Evolutionary conservation across 164 flowering plant genomes (phyloP).

Genomic region (Nelumbo lutea): DNA sequence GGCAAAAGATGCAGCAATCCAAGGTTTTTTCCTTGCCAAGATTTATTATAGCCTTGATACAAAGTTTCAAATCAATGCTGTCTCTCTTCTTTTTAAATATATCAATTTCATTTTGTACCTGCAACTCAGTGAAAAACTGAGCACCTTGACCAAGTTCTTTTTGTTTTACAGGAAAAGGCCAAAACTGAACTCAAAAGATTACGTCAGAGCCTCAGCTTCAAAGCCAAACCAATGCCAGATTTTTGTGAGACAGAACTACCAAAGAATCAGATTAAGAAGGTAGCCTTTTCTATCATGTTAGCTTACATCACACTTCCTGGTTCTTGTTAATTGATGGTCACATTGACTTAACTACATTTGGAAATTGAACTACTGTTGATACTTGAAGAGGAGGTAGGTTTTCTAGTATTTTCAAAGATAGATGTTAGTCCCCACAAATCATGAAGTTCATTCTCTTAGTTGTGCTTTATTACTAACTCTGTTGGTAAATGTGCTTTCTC

Average conservation of each 20-base stretch:
- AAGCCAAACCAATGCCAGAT: slow-evolving; percentile 31
- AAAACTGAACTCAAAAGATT: slow-evolving; percentile 23
- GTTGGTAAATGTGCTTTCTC: not conserved
- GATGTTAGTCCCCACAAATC: no score
- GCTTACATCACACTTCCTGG: not conserved
- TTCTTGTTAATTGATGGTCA: slow-evolving; percentile 8
- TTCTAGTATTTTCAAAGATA: no score
- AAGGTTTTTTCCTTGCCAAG: slow-evolving; percentile 32
- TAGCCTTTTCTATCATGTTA: slow-evolving; percentile 11
- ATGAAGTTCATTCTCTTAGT: no score
- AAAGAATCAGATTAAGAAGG: slow-evolving; percentile 34
- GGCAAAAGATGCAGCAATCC: slow-evolving; percentile 31
- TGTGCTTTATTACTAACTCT: not conserved
- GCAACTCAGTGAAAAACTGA: not conserved
- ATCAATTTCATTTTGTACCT: not conserved
- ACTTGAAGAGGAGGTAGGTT: no score
- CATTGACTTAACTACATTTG: no score
- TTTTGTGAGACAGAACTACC: slow-evolving; percentile 21
- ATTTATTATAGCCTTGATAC: not conserved
- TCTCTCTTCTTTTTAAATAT: not conserved
- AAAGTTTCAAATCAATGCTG: not conserved
- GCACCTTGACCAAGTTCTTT: not conserved
- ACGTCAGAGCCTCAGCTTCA: slow-evolving; percentile 29
- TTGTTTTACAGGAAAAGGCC: slow-evolving; percentile 37
- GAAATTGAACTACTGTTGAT: no score